Evolutionary conservation across 768 basidiomycete species (phyloP), one percentile per base, ranked within the genome.

Genomic region (Cantharellus anzutake): DNA sequence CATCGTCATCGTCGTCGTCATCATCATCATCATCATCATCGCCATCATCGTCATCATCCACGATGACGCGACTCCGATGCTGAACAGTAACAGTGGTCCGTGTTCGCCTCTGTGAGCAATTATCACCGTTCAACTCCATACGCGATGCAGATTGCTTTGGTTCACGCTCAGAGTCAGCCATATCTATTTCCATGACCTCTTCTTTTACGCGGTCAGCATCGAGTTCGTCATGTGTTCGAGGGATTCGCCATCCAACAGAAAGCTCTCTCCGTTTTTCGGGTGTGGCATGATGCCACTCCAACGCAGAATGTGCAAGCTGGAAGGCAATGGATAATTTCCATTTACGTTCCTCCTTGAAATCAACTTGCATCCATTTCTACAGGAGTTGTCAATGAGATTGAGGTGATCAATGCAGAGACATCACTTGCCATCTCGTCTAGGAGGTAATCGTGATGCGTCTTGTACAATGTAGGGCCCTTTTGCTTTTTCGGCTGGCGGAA

Each of bases 401-500:
- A 39, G 38, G 16, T 61, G 41, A 5, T 55, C 37, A 38, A 50
- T 16, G 44, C 37, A 58, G 41, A 16, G 42, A 35, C 38, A 20
- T 14, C 16, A 73, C 78, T 65, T 59, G 88, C 90, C 91, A 97
- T 91, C 71, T 99, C 96, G 62, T 98, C 94, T 70, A 99, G 71
- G 41, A 99, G 74, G 70, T 92, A 86, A 68, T 98, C 96, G 90
- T 90, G 93, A 67, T 97, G 91, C 0, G 84, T 80, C 71, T 93
- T 96, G 2, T 75, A 73, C 56, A 83, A 64, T 1, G 82, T 83
- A 81, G 16, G 91, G 76, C 81, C 84, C 61, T 86, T 77, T 67
- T 93, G 88, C 70, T 92, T 94, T 71, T 94, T 97, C 5, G 92
- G 91, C 67, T 99, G 96, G 58, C 94, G 74, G 65, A 94, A 88